phyloP scores from a whole-genome alignment of 768 basidiomycete species.

The Termitomyces titanicus region DNA sequence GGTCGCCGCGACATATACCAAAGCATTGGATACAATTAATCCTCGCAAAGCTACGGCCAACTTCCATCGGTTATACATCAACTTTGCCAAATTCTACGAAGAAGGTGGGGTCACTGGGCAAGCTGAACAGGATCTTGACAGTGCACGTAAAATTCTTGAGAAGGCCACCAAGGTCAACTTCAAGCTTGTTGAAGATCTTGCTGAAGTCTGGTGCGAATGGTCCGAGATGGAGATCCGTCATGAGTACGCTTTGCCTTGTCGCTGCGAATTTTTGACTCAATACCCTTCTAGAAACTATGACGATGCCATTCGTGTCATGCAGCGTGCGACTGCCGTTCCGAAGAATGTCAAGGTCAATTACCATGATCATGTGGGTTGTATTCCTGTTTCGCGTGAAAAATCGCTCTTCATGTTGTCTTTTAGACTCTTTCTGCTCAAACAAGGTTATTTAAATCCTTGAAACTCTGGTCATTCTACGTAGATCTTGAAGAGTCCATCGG shows the following conservation, averaged over 20 bases:
- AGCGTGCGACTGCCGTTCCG: constrained; percentile 88
- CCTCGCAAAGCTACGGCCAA: constrained; percentile 91
- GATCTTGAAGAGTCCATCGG: constrained; percentile 98
- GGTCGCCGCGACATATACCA: constrained; percentile 92
- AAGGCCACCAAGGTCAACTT: constrained; percentile 91
- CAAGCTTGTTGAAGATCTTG: constrained; percentile 94
- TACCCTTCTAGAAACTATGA: constrained; percentile 79
- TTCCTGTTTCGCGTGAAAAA: neutral
- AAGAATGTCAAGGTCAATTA: constrained; percentile 89
- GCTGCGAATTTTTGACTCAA: constrained; percentile 2
- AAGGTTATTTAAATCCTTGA: constrained; percentile 94
- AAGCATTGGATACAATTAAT: constrained; percentile 82
- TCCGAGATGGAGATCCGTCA: constrained; percentile 96
- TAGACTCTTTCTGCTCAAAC: constrained; percentile 83
- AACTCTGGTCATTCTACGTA: constrained; percentile 98
- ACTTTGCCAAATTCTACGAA: constrained; percentile 98
- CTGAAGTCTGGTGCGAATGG: constrained; percentile 99
- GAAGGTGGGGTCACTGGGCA: constrained; percentile 81
- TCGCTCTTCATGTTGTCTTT: neutral
- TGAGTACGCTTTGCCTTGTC: constrained; percentile 60
- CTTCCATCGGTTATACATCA: constrained; percentile 84
- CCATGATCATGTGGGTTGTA: constrained; percentile 78
- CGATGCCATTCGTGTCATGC: constrained; percentile 93
- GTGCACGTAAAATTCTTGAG: constrained; percentile 89
- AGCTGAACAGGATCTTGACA: constrained; percentile 79